These are phyloP conservation scores for Aegilops umbellulata DNA, from an alignment of 176 grass and related monocot species.

Conservation along the genomic window DNA sequence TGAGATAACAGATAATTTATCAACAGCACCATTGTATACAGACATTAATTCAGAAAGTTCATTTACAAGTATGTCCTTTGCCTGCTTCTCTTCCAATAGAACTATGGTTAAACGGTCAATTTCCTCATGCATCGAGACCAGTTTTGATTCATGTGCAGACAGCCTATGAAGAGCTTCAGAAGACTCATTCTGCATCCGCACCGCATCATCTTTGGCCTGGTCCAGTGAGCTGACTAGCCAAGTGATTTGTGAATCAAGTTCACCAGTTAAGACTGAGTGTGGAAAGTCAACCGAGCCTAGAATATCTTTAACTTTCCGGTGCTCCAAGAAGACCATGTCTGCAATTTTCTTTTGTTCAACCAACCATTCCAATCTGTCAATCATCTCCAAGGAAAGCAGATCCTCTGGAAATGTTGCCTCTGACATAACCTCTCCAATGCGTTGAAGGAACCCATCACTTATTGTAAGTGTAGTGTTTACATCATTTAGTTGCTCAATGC, in stretches of 20 bases:
- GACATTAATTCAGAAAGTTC: conserved; percentile 71
- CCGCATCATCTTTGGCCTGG: conserved; percentile 55
- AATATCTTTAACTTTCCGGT: conserved; percentile 71
- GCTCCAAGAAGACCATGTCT: conserved; percentile 60
- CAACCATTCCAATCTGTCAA: conserved; percentile 72
- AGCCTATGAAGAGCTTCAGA: conserved; percentile 33
- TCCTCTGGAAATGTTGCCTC: conserved; percentile 55
- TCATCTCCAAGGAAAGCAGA: conserved; percentile 63
- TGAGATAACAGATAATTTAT: conserved; percentile 56
- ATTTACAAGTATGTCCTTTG: conserved; percentile 67
- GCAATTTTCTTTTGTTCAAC: conserved; percentile 70
- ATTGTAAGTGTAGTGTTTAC: conserved; percentile 41
- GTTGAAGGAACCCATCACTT: conserved; percentile 66
- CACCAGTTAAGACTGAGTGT: conserved; percentile 45
- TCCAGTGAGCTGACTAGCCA: conserved; percentile 65
- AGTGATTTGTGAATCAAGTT: conserved; percentile 75
- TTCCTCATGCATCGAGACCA: conserved; percentile 64
- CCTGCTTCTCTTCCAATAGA: conserved; percentile 81
- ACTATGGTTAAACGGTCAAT: conserved; percentile 55
- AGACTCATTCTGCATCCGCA: conserved; percentile 55
- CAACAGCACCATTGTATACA: conserved; percentile 38
- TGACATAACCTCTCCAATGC: conserved; percentile 55
- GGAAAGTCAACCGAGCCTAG: conserved; percentile 68
- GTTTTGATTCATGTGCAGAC: conserved; percentile 57
- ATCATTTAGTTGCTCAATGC: conserved; percentile 57